Evolutionary conservation across 768 basidiomycete genomes (phyloP), one percentile per base, ranked within the genome.

Genomic region (Mycena venus): DNA sequence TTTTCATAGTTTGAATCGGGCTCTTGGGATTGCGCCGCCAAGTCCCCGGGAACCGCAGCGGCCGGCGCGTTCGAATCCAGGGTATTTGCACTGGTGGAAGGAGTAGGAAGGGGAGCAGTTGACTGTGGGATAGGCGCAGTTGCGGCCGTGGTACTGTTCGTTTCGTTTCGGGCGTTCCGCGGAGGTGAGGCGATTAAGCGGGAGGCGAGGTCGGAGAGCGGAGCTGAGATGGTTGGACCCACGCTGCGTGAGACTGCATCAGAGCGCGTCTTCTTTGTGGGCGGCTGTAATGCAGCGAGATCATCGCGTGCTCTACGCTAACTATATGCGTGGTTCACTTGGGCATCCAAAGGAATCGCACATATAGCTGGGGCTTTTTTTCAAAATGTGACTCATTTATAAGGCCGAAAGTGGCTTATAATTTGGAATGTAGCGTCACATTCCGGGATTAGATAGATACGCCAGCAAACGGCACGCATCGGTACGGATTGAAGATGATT

Each of bases 111-210:
- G n/a, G n/a, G 40, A 14, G 10, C 25, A 42, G 10, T 17, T 11
- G 21, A 27, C 25, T 47, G 5, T 17, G 38, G 44, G 44, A 17
- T 14, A 42, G 42, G 42, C 19, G 42, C 42, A 19, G 42, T 42
- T 42, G 42, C 15, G 11, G 42, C 17, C 6, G 14, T 42, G 42
- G 42, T 19, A 19, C 42, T 42, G 15, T 19, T 19, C 17, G 8
- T 19, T 42, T 42, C 42, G 42, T 42, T 42, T 42, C 42, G 15
- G 17, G 17, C 17, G 11, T 5, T 42, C 21, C 64, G 64, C 3
- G 65, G 65, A 11, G 65, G 65, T 6, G 65, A 67, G 6, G 51
- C 38, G 21, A 67, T 67, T 23, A 67, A 67, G 34, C 65, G 36
- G 19, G 53, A 36, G 34, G 8, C 1, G 51, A 55, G 65, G 51